A percentile compares a stretch with the other conserved stretches of the same genome.
These are phyloP conservation scores for Epichloe uncinata DNA, from an alignment of 2,329 filamentous ascomycete species.

Conservation along the genomic window DNA sequence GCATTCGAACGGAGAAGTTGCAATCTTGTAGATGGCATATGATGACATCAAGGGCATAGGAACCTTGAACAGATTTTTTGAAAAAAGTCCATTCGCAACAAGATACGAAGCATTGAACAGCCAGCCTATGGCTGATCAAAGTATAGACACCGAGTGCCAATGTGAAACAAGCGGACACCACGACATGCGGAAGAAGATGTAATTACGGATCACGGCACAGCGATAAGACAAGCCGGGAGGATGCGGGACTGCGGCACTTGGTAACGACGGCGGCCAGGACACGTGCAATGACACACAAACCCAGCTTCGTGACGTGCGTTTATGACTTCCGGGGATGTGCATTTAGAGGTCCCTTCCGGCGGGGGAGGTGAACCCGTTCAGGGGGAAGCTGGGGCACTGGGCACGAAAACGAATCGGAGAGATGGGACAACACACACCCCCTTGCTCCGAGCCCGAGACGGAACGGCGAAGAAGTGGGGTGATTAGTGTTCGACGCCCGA, in stretches of 20 bases:
- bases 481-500: not conserved
- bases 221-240: not conserved
- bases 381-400: not conserved
- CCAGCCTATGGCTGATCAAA: not conserved
- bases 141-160: not conserved
- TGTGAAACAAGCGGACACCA: not conserved
- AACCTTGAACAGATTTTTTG: not conserved
- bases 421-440: not conserved
- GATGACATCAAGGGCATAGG: not conserved
- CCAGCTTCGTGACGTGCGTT: conserved; percentile 5
- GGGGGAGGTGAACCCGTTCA: not conserved
- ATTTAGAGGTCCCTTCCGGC: not conserved
- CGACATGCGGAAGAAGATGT: not conserved
- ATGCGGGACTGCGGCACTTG: not conserved
- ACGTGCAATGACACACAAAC: conserved; percentile 3
- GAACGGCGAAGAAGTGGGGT: conserved; percentile 7
- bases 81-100: too few species aligned
- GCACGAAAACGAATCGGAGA: conserved; percentile 17
- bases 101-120: not conserved
- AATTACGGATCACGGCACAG: not conserved
- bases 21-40: not conserved
- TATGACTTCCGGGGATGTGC: too few species aligned
- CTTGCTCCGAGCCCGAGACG: conserved; percentile 8
- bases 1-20: not conserved
- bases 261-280: not conserved